phyloP scores from a whole-genome alignment of 345 rosid genomes.

The Aethionema arabicum region DNA sequence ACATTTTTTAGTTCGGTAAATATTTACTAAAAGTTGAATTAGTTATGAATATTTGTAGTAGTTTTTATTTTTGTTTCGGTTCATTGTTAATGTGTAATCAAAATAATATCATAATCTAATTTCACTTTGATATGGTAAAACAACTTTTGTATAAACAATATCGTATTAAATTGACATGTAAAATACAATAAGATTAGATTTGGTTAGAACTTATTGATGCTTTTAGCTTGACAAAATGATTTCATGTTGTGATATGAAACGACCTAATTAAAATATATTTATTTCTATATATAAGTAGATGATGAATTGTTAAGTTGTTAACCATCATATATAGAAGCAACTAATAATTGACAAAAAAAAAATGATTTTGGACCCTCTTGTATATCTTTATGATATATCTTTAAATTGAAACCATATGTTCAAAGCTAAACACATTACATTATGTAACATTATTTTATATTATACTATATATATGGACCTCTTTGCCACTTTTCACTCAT shows the following conservation, averaged over 20 bases:
- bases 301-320: constrained; percentile 40
- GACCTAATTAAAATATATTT: constrained; percentile 1
- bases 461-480: constrained; percentile 27
- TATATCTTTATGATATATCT: constrained; percentile 46
- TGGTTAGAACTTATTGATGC: too few species aligned
- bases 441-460: constrained; percentile 27
- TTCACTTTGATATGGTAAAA: too few species aligned
- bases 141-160: too few species aligned
- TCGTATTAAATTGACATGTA: too few species aligned
- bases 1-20: too few species aligned
- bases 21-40: too few species aligned
- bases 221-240: neutral
- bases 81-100: too few species aligned
- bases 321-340: constrained; percentile 38
- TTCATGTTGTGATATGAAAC: constrained; percentile 38
- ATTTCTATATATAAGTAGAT: constrained; percentile 8
- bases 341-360: constrained; percentile 35
- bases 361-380: constrained; percentile 36
- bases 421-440: constrained; percentile 42
- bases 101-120: too few species aligned
- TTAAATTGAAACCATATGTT: constrained; percentile 57
- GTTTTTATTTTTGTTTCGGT: too few species aligned
- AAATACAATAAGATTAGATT: too few species aligned
- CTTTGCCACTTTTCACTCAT: constrained; percentile 28
- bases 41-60: too few species aligned